A percentile compares a stretch with the other conserved stretches of the same genome.
These are phyloP conservation scores for Knoxdaviesia capensis DNA, from an alignment of 2,329 filamentous ascomycete genomes.

Conservation along the genomic window DNA sequence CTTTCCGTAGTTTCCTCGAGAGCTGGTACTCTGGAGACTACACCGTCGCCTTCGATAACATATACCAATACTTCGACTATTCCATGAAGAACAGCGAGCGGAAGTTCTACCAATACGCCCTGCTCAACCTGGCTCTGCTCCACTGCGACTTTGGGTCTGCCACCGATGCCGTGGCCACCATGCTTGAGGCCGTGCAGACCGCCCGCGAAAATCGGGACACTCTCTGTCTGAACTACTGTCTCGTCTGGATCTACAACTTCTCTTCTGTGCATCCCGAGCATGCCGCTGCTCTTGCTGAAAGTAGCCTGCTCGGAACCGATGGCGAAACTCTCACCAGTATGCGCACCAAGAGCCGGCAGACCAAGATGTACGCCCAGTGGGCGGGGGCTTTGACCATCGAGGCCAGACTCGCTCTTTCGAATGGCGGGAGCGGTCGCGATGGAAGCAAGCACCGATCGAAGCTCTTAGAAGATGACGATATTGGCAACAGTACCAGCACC, in stretches of 20 bases:
- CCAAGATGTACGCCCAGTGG: slow-evolving; percentile 67
- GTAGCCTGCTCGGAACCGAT: slow-evolving; percentile 55
- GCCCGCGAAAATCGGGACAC: slow-evolving; percentile 86
- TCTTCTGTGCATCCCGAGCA: slow-evolving; percentile 65
- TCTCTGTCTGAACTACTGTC: slow-evolving; percentile 79
- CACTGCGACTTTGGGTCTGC: slow-evolving; percentile 92
- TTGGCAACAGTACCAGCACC: no score
- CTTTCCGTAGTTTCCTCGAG: slow-evolving; percentile 52
- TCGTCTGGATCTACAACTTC: slow-evolving; percentile 93
- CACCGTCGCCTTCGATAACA: slow-evolving; percentile 68
- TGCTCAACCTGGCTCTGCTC: slow-evolving; percentile 81
- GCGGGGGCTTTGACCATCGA: slow-evolving; percentile 72
- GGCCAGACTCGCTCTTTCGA: slow-evolving; percentile 57
- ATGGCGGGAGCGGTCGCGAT: slow-evolving; percentile 34
- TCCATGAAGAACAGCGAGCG: slow-evolving; percentile 72
- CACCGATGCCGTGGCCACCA: slow-evolving; percentile 74
- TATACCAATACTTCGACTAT: slow-evolving; percentile 94
- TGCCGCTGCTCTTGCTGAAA: slow-evolving; percentile 49
- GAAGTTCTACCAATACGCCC: slow-evolving; percentile 80
- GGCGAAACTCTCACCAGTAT: slow-evolving; percentile 70
- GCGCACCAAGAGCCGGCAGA: slow-evolving; percentile 68
- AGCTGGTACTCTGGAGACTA: slow-evolving; percentile 85
- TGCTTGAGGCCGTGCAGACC: slow-evolving; percentile 90
- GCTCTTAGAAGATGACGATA: no score
- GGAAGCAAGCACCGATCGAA: no score